Base-by-base conservation (phyloP, 1,139 yeast species). In the Candida dubliniensis region DNA sequence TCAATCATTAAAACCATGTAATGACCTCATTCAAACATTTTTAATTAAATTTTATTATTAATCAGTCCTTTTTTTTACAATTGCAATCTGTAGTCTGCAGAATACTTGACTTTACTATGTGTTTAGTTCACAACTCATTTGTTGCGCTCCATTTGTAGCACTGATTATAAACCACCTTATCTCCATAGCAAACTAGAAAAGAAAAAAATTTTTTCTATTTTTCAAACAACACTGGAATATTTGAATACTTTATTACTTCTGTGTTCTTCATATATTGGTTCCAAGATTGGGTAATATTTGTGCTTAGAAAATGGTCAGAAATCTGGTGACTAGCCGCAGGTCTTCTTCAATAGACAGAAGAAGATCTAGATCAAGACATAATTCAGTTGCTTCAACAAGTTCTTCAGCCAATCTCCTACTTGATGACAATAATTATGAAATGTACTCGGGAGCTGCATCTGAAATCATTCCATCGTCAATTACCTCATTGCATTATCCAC, bases 391-490 rank as follows among this genome's bases (percentile, higher is more conserved):
- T 1, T 76, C 82, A 0, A 50, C 63, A 25, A 71, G 62, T 36
- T 68, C 77, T 4, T 50, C 64, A 10, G 42, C 49, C 3, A 54
- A 63, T 38, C 64, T 61, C 40, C 55, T 66, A 36, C 57, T 63
- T 24, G 82, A 78, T 43, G 81, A 72, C 18, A 77, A 78, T 53
- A 77, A 69, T 50, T 66, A 77, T 38, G 97, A 91, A 62, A 84
- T 89, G 69, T 91, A 79, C 64, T 84, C 95, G 4, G 98, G 98
- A 34, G 96, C 96, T 0, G 88, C 89, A 0, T 82, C 91, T 5
- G 96, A 87, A 56, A 81, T 88, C 33, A 83, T 91, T 36, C 98
- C 99, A 1, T 86, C 96, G 23, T 87, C 97, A 0, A 86, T 89
- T 52, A 81, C 95, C 1, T 81, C 96, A 1, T 87, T 91, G 60